Percentiles rank a stretch among this genome's conserved stretches.
Conservation (phyloP, 768 basidiomycete species). For the Rhodotorula paludigena region DNA sequence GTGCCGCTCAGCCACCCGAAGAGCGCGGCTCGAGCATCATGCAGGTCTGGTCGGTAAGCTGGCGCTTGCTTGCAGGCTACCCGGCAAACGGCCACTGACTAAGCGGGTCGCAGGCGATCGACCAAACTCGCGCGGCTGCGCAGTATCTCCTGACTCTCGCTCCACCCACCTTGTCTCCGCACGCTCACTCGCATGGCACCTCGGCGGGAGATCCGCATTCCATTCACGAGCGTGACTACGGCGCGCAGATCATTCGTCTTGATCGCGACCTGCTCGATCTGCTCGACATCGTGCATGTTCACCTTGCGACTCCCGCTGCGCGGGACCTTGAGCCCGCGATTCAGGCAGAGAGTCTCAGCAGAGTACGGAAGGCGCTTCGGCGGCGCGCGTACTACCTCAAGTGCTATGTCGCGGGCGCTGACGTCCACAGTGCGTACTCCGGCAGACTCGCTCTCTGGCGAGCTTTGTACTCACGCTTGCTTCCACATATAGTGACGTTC, state of each 20-base stretch:
- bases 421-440: conserved; percentile 1
- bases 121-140: conserved; percentile 8
- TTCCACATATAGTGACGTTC: conserved; percentile 3
- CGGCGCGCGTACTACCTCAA: not conserved
- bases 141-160: conserved; percentile 1
- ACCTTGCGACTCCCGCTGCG: not conserved
- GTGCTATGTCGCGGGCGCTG: not conserved
- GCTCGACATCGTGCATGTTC: not conserved
- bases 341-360: not conserved
- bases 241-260: conserved; percentile 8
- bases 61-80: no score
- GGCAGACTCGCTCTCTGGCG: not conserved
- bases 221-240: conserved; percentile 12
- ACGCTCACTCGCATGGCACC: not conserved
- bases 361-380: conserved; percentile 13
- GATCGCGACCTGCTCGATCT: conserved; percentile 24
- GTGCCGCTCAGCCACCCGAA: not conserved
- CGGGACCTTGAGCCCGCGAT: not conserved
- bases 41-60: not conserved
- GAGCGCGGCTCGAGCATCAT: not conserved
- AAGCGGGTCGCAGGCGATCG: not conserved
- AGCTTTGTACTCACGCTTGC: not conserved
- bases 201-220: not conserved
- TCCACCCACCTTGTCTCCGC: not conserved
- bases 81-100: no score